phyloP scores from a whole-genome alignment of 306 rosid species.

The Biancaea sappan region DNA sequence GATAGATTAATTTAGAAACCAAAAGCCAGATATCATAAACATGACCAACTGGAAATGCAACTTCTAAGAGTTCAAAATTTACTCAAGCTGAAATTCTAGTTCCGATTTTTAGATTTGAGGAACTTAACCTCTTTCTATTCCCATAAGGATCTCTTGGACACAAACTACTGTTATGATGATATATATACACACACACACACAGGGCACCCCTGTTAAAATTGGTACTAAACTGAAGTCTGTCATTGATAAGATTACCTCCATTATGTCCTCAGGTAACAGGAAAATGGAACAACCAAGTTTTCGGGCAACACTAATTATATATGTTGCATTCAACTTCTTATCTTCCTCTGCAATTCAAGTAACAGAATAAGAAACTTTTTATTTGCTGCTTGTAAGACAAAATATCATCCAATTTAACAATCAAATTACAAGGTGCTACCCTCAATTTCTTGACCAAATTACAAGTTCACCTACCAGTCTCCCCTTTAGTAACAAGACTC shows the following conservation, averaged over 20 bases:
- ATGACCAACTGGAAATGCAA: not conserved
- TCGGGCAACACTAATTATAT: slow-evolving; percentile 96
- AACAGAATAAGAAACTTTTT: slow-evolving; percentile 19
- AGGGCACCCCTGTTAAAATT: not conserved
- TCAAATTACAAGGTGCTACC: slow-evolving; percentile 17
- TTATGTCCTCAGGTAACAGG: slow-evolving; percentile 96
- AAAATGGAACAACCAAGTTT: slow-evolving; percentile 98
- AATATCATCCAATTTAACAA: slow-evolving; percentile 21
- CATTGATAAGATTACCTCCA: slow-evolving; percentile 58
- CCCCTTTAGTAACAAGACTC: slow-evolving; percentile 95
- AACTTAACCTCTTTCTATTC: not conserved
- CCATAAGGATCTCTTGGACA: not conserved
- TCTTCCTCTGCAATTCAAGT: slow-evolving; percentile 78
- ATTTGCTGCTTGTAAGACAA: slow-evolving; percentile 8
- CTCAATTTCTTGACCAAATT: slow-evolving; percentile 7
- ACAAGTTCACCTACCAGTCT: slow-evolving; percentile 65
- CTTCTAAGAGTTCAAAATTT: not conserved
- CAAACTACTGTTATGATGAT: not conserved
- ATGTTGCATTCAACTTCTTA: slow-evolving; percentile 94
- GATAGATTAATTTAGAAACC: not conserved
- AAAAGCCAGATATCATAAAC: slow-evolving; percentile 1
- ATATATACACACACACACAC: not conserved
- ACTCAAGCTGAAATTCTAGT: not conserved
- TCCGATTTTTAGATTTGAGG: slow-evolving; percentile 3
- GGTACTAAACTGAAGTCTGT: slow-evolving; percentile 13